Base-by-base conservation (phyloP, 768 basidiomycete genomes). In the Lactarius deliciosus region DNA sequence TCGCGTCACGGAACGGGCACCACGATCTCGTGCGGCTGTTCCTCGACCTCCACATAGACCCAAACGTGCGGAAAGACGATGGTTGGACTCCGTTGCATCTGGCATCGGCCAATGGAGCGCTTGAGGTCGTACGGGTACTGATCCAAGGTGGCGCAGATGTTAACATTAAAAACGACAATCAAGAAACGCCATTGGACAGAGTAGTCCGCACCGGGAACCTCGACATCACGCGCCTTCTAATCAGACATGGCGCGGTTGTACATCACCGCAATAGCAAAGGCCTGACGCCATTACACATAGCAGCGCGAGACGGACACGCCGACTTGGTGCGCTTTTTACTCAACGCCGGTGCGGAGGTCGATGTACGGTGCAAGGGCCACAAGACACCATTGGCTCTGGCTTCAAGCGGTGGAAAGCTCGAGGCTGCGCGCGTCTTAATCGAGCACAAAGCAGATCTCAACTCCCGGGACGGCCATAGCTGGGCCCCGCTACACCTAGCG, bases 41-140 rank as follows among this genome's bases (percentile, higher is more conserved):
- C n/a, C 32, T 66, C 32, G 43, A 57, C 11, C 22, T 18, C 16
- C 43, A 56, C 22, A 53, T 18, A 22, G 55, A 64, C 20, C 18
- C 64, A 10, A 30, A 63, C n/a, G 28, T n/a, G 13, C 43, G 8
- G 28, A 50, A 62, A 22, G 47, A 34, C 5, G 65, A 63, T 25
- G 60, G 18, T 6, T 62, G 65, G 65, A 63, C 61, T 1, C 8
- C 61, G 11, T 28, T 66, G 8, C 65, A 66, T 47, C 34, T 63
- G 9, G 65, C 61, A 38, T 16, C 57, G 3, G 41, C 36, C 9
- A 66, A 62, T 32, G 60, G 36, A 28, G 34, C 47, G n/a, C 20
- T 22, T 13, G 25, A 63, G 25, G 36, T 54, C 18, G 55, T 5
- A 3, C 43, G 40, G 2, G 13, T 50, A 7, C 60, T 66, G 22